Evolutionary conservation across 371 early-diverging fungal genomes (phyloP), one percentile per base, ranked within the genome.

Genomic region (Sporodiniella umbellata): DNA sequence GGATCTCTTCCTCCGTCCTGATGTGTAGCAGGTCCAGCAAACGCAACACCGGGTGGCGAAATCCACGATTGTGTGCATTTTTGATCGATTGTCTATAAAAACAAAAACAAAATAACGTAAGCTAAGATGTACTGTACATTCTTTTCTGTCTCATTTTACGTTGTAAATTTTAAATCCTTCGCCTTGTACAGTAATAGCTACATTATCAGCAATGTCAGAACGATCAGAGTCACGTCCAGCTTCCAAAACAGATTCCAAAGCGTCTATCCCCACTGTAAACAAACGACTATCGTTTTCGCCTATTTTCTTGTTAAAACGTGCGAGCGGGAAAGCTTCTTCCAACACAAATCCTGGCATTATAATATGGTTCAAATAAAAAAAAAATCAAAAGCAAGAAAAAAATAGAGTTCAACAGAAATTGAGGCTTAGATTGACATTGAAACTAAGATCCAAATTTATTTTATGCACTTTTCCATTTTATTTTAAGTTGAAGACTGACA

Each of bases 141-240:
- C 1, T 21, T 24, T n/a, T 10, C 18, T 24, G 2, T 21, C 43
- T 11, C 21, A 2, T 45, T 59, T 54, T 71, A 83, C 83, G 39
- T 75, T 80, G 57, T 72, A 83, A 19, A 79, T 66, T 42, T 83
- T 79, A 33, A 83, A 66, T 17, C 81, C 83, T 56, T 80, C 79
- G 39, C 81, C 78, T 44, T 83, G 83, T 18, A 79, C 74, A 26
- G 81, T 78, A 23, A 83, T 66, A 31, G 73, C 78, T 7, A 78
- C 72, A 14, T 67, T 57, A 50, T 72, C 70, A 28, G 64, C 37
- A 38, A 60, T 62, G 12, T 66, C 60, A 6, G 64, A 35, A 19
- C 64, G 60, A 42, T 68, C 67, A 33, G 64, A 17, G 25, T 55
- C 54, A 11, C 64, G 51, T 1, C 53, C 56, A 28, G 43, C 48